phyloP scores from a whole-genome alignment of 2,329 filamentous ascomycete genomes.

The Annulohypoxylon truncatum region DNA sequence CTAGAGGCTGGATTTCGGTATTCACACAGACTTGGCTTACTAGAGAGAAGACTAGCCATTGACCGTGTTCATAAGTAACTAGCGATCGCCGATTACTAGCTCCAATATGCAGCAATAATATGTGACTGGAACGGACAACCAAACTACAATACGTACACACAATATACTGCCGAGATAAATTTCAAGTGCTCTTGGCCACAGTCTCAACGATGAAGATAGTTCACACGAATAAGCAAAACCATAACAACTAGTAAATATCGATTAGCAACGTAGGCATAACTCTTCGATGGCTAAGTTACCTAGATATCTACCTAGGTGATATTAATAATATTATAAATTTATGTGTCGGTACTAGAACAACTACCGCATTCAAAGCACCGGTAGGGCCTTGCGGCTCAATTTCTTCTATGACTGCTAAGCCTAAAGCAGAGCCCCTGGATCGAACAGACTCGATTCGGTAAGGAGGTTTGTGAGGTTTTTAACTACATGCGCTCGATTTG shows the following conservation, averaged over 20 bases:
- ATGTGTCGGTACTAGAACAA: slow-evolving; percentile 23
- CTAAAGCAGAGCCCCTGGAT: not conserved
- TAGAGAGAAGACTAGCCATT: slow-evolving; percentile 19
- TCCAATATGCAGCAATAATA: slow-evolving; percentile 28
- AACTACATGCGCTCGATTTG: not conserved
- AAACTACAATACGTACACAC: slow-evolving; percentile 8
- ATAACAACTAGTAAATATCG: not conserved
- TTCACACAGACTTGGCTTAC: slow-evolving; percentile 31
- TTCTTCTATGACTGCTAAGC: not conserved
- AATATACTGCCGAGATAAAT: not conserved
- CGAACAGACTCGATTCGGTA: not conserved
- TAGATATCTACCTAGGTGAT: no score
- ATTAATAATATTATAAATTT: not conserved
- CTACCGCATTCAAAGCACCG: not conserved
- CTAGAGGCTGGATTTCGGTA: slow-evolving; percentile 14
- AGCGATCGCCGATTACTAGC: slow-evolving; percentile 39
- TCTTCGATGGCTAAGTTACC: not conserved
- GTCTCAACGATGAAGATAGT: not conserved
- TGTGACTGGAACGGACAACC: slow-evolving; percentile 22
- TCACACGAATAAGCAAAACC: slow-evolving; percentile 1
- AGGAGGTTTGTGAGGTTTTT: not conserved
- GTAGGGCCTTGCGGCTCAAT: not conserved
- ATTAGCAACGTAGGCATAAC: not conserved
- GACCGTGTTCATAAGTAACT: slow-evolving; percentile 16
- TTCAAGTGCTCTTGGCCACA: slow-evolving; percentile 21